phyloP scores from a whole-genome alignment of 2,329 filamentous ascomycete species.

The Sporothrix phasma region DNA sequence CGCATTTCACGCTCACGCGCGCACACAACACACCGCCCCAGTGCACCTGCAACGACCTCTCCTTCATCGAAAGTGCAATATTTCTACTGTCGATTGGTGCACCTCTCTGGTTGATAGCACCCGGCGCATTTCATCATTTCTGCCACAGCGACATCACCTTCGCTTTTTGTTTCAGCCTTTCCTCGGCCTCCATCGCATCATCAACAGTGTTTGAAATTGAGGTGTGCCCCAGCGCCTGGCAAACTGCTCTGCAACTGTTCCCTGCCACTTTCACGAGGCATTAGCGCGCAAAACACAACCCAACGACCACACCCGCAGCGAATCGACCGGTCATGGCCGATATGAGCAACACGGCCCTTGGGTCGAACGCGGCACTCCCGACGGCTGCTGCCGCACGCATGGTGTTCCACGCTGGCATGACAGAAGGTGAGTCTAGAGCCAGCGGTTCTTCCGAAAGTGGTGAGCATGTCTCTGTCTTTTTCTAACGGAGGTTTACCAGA shows the following conservation, averaged over 20 bases:
- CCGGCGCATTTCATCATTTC: background rate
- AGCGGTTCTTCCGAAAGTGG: too few relatives aligned
- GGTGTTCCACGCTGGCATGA: conserved; percentile 11
- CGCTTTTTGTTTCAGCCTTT: background rate
- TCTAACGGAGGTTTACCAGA: conserved; percentile 39
- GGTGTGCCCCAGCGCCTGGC: background rate
- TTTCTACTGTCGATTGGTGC: background rate
- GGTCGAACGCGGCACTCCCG: background rate
- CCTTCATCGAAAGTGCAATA: too few relatives aligned
- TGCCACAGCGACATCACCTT: too few relatives aligned
- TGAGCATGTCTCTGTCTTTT: too few relatives aligned
- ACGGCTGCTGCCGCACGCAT: background rate
- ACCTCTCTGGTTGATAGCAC: too few relatives aligned
- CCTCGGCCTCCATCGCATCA: background rate
- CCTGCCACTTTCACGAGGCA: too few relatives aligned
- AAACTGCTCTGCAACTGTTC: background rate
- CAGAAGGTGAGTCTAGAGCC: conserved; percentile 14
- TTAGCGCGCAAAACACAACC: background rate
- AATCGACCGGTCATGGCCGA: background rate
- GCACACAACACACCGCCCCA: background rate
- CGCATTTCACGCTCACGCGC: background rate
- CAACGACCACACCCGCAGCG: background rate
- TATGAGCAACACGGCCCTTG: background rate
- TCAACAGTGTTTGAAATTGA: background rate
- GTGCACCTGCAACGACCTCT: background rate